A percentile compares a stretch with the other conserved stretches of the same genome.
These are phyloP conservation scores for Sugiyamaella neomexicana DNA, from an alignment of 1,139 yeast species.

Conservation along the genomic window DNA sequence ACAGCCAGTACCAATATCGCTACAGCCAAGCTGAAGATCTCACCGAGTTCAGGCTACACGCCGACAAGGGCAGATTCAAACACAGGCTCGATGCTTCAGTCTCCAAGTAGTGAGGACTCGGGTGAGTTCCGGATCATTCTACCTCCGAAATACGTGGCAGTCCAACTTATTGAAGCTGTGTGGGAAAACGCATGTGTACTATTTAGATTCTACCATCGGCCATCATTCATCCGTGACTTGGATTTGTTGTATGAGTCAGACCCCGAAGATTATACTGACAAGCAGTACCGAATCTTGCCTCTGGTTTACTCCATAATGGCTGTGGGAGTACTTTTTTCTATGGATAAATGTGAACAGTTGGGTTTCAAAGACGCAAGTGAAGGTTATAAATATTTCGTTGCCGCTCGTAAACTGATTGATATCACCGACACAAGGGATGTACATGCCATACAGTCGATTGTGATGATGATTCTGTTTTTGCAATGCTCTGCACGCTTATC, in stretches of 20 bases:
- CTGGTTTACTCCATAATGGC: conserved; percentile 71
- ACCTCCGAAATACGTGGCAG: conserved; percentile 74
- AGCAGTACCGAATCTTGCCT: conserved; percentile 76
- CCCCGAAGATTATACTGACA: conserved; percentile 65
- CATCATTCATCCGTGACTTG: conserved; percentile 63
- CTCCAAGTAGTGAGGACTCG: conserved; percentile 17
- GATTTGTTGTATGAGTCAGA: conserved; percentile 64
- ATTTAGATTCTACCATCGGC: conserved; percentile 82
- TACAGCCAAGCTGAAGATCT: conserved; percentile 6
- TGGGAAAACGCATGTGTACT: conserved; percentile 87
- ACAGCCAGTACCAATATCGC: not conserved
- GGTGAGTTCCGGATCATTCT: conserved; percentile 55
- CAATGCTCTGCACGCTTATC: conserved; percentile 90
- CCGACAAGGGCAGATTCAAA: conserved; percentile 11
- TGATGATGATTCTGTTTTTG: conserved; percentile 64
- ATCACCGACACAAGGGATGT: conserved; percentile 61
- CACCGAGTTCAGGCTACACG: conserved; percentile 11
- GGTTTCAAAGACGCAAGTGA: conserved; percentile 52
- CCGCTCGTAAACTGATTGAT: conserved; percentile 76
- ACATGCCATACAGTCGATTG: conserved; percentile 71
- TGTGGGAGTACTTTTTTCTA: conserved; percentile 68
- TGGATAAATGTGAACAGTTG: conserved; percentile 42
- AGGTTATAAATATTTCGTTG: conserved; percentile 79
- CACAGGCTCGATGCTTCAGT: conserved; percentile 15
- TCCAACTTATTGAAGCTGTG: conserved; percentile 68